Percentiles rank a stretch among this genome's conserved stretches.
These are phyloP conservation scores for Phytophthora parvispora DNA, from an alignment of 352 stramenopile genomes.

Conservation along the genomic window DNA sequence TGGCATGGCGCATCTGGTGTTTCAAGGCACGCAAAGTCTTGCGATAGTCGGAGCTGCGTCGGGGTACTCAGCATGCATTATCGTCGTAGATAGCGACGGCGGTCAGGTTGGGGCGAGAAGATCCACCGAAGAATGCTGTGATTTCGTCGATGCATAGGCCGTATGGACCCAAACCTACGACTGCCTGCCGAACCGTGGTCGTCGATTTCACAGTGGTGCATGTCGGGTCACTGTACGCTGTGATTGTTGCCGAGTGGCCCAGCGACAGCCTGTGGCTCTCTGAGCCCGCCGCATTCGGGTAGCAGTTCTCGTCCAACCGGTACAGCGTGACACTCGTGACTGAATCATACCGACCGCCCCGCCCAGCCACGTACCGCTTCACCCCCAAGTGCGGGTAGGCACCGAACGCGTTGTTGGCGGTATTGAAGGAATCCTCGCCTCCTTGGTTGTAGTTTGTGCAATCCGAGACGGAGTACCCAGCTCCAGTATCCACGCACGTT, in stretches of 20 bases:
- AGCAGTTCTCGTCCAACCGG: conserved; percentile 15
- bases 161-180: neutral
- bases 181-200: neutral
- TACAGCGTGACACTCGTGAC: neutral
- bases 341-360: neutral
- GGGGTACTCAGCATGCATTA: conserved; percentile 2
- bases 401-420: neutral
- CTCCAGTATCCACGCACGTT: neutral
- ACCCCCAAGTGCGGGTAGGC: conserved; percentile 1
- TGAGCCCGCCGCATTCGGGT: conserved; percentile 5
- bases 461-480: conserved; percentile 8
- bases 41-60: conserved; percentile 1
- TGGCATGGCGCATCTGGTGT: neutral
- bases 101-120: neutral
- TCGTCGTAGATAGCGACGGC: conserved; percentile 5
- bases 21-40: conserved; percentile 5
- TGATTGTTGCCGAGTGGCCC: neutral
- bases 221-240: neutral
- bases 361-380: neutral
- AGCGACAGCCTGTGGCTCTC: conserved; percentile 5
- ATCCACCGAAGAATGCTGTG: conserved; percentile 3
- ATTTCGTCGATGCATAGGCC: neutral
- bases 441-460: conserved; percentile 3
- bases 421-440: conserved; percentile 4
- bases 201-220: conserved; percentile 1